Base-by-base conservation (phyloP, 2,329 filamentous ascomycete species). In the Scedosporium apiospermum region DNA sequence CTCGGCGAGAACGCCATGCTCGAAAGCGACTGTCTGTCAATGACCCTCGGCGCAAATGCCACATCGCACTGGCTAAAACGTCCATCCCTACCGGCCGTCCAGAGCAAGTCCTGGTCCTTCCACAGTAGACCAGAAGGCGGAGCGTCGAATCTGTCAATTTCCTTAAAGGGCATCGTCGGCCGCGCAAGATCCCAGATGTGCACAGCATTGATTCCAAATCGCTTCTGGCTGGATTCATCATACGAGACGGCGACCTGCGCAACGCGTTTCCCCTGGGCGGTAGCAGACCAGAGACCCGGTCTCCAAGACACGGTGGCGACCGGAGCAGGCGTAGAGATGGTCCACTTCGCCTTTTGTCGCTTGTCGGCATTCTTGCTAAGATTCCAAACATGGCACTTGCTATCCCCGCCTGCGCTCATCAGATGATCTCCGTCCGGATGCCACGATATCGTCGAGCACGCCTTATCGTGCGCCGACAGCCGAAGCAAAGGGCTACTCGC, bases 101-200 rank as follows among this genome's bases (percentile, higher is more conserved):
- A 89, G 0, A 89, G 72, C 57, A 88, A 77, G 65, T 88, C 85
- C 64, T 85, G 81, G 65, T 86, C 80, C 63, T 83, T 83, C 86
- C 87, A 89, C 6, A 87, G 71, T 16, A 89, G 70, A 1, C 80
- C 80, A 7, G 78, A 80, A 1, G 86, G 86, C 2, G 84, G 80
- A 30, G 70, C 77, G 23, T 83, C 80, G 65, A 87, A 88, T 46
- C 81, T 74, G 64, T 86, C 82, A 57, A 89, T 80, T 67, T 87
- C 83, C 66, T 87, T 87, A 69, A 86, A 88, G 0, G 86, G 85
- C 77, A 89, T 80, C 1, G 84, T 83, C 1, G 86, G 84, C 38
- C 87, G 78, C 6, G 84, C 86, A n/a, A 89, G 73, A 69, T 89
- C 87, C 85, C 86, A 89, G 21, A 89, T 77, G 63, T 89, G 85